These are phyloP conservation scores for Didymosphaeria variabile DNA, from an alignment of 2,329 filamentous ascomycete species.

Conservation along the genomic window DNA sequence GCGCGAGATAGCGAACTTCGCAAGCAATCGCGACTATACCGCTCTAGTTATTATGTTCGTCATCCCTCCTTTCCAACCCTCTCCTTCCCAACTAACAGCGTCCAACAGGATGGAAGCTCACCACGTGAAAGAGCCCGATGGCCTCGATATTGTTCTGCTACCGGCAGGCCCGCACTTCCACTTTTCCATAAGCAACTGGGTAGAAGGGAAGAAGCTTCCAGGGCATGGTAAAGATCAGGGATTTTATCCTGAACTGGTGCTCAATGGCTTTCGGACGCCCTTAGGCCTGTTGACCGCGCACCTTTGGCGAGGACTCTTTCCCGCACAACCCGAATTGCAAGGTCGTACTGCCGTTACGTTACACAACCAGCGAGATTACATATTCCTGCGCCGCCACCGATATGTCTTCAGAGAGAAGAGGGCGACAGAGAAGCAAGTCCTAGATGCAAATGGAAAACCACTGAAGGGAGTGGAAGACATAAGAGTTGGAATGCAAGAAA, in stretches of 20 bases:
- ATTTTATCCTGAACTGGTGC: conserved; percentile 86
- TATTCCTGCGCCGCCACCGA: conserved; percentile 88
- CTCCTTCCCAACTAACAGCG: too few species aligned
- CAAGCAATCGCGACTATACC: conserved; percentile 82
- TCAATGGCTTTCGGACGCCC: conserved; percentile 95
- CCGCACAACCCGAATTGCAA: conserved; percentile 80
- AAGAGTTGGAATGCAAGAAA: conserved; percentile 85
- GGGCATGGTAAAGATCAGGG: conserved; percentile 88
- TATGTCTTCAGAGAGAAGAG: conserved; percentile 94
- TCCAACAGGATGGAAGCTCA: conserved; percentile 72
- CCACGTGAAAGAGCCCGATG: conserved; percentile 77
- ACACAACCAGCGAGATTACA: conserved; percentile 95
- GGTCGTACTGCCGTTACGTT: conserved; percentile 91
- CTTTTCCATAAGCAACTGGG: conserved; percentile 89
- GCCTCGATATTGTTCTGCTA: conserved; percentile 83
- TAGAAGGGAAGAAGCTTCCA: conserved; percentile 85
- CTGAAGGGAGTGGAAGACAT: conserved; percentile 87
- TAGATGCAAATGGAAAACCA: conserved; percentile 81
- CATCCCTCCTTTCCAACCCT: too few species aligned
- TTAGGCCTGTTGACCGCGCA: conserved; percentile 86
- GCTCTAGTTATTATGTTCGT: conserved; percentile 74
- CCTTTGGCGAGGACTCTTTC: conserved; percentile 82
- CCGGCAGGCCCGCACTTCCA: conserved; percentile 90
- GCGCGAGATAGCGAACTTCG: conserved; percentile 88
- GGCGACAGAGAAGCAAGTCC: conserved; percentile 84